These are phyloP conservation scores for Neopestalotiopsis sp. DNA, from an alignment of 2,329 filamentous ascomycete genomes.

Conservation along the genomic window DNA sequence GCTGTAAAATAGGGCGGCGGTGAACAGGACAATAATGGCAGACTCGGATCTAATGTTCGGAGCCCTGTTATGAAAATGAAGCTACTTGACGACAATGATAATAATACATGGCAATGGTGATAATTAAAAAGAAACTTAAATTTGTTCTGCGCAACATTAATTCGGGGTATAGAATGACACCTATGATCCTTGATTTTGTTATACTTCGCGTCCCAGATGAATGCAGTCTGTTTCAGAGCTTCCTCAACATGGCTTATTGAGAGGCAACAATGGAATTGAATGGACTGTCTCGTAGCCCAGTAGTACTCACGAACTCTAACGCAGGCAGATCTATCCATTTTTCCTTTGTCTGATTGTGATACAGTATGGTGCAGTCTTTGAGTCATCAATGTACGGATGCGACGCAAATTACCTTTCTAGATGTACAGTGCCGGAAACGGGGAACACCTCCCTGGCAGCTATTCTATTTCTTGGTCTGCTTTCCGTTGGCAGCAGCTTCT, in stretches of 20 bases:
- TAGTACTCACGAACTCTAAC: neutral
- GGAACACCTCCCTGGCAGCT: neutral
- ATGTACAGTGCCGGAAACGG: neutral
- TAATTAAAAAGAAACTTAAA: no score
- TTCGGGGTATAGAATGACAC: no score
- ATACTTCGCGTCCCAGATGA: no score
- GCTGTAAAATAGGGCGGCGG: neutral
- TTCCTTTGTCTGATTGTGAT: neutral
- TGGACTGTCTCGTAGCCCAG: no score
- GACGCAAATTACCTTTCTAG: neutral
- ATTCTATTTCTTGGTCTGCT: constrained; percentile 25
- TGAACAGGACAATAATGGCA: neutral
- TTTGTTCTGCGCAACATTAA: no score
- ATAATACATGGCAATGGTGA: no score
- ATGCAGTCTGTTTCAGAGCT: no score
- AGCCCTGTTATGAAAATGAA: no score
- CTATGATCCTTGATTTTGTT: no score
- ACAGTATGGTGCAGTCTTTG: neutral
- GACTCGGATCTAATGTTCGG: neutral
- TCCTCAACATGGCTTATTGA: no score
- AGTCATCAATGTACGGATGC: neutral
- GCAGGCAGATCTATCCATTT: neutral
- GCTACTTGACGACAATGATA: no score
- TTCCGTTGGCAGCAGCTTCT: constrained; percentile 26
- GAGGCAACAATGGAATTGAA: no score